Percentiles rank a stretch among this genome's conserved stretches.
Evolutionary conservation across 441 rosid genomes (phyloP).

Genomic region (Eutrema salsugineum): DNA sequence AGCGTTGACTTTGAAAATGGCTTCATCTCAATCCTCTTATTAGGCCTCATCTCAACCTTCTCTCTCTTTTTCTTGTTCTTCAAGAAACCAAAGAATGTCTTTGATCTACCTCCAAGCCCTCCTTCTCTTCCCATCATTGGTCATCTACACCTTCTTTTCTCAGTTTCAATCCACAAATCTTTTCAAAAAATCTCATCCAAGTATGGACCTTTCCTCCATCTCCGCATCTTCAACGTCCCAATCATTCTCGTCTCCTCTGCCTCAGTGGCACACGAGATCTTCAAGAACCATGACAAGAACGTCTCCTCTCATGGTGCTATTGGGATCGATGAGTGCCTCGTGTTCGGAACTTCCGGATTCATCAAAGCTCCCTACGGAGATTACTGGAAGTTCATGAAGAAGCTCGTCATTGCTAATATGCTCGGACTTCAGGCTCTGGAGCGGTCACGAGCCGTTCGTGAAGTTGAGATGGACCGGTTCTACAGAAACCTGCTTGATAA

Average conservation of each 20-base stretch:
- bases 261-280: background rate
- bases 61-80: background rate
- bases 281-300: constrained; percentile 4
- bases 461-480: background rate
- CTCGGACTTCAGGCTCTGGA: constrained; percentile 4
- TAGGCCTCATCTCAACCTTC: background rate
- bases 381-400: background rate
- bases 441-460: background rate
- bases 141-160: background rate
- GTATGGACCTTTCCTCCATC: constrained; percentile 7
- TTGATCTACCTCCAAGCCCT: background rate
- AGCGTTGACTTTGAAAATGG: background rate
- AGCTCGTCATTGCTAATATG: background rate
- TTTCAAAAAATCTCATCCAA: background rate
- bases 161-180: background rate
- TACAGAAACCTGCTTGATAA: background rate
- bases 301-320: background rate
- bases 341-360: constrained; percentile 1
- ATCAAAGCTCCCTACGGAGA: background rate
- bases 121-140: constrained; percentile 1
- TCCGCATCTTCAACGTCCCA: constrained; percentile 3
- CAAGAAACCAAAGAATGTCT: constrained; percentile 1
- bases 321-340: background rate
- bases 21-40: background rate
- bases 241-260: constrained; percentile 1